Conservation (phyloP, 805 yeast species). For the Barnettozyma sp. region DNA sequence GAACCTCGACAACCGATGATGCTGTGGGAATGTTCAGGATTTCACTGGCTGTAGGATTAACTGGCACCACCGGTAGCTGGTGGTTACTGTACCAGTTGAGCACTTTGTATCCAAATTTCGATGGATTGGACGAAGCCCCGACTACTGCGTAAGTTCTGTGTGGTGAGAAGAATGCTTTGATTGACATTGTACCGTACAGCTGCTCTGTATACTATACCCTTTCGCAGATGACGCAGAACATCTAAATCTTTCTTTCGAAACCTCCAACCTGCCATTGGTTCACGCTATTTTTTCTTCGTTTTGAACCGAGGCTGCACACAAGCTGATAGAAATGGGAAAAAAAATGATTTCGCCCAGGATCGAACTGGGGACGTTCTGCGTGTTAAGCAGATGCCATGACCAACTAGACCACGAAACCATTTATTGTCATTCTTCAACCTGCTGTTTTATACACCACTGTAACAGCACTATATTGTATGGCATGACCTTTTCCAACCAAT, state of each 20-base stretch:
- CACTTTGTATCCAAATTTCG: constrained; percentile 66
- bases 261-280: no score
- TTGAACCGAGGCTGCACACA: no score
- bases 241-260: no score
- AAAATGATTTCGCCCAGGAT: constrained; percentile 97
- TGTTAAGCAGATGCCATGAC: constrained; percentile 99
- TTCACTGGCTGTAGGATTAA: constrained; percentile 49
- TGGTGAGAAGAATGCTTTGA: constrained; percentile 44
- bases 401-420: constrained; percentile 98
- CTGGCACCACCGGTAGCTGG: constrained; percentile 52
- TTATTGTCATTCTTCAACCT: constrained; percentile 8
- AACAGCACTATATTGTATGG: no score
- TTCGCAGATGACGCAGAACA: no score
- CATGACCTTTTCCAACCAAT: no score
- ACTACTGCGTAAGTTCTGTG: constrained; percentile 53
- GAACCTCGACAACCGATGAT: constrained; percentile 26
- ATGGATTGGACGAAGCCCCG: constrained; percentile 61
- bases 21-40: constrained; percentile 41
- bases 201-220: no score
- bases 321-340: constrained; percentile 4
- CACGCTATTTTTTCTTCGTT: background rate
- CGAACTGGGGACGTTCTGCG: constrained; percentile 99
- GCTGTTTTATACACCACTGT: no score
- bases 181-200: no score
- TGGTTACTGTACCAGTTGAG: constrained; percentile 58